Evolutionary conservation across 305 asterid species (phyloP).

Genomic region (Fraxinus nigra): DNA sequence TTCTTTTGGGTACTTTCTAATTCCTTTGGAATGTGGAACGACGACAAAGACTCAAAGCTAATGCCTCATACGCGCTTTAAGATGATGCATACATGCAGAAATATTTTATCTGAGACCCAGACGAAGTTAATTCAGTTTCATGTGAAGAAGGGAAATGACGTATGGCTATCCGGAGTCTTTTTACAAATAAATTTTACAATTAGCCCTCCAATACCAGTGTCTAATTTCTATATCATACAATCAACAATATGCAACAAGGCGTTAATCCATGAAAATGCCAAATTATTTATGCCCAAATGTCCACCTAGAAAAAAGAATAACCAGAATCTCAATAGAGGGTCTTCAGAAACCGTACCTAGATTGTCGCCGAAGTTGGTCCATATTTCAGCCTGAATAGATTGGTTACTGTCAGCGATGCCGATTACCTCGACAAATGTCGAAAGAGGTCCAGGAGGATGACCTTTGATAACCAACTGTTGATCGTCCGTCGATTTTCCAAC

Average conservation of each 20-base stretch:
- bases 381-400: conserved; percentile 69
- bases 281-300: background rate
- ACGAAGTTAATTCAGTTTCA: background rate
- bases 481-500: conserved; percentile 79
- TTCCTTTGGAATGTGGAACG: background rate
- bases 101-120: background rate
- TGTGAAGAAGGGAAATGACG: background rate
- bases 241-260: background rate
- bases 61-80: background rate
- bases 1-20: background rate
- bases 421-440: conserved; percentile 79
- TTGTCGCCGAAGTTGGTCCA: conserved; percentile 84
- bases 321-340: background rate
- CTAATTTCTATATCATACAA: background rate
- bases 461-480: conserved; percentile 66
- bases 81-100: background rate
- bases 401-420: conserved; percentile 72
- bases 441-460: conserved; percentile 60
- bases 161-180: background rate
- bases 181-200: background rate
- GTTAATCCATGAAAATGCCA: background rate
- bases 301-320: background rate
- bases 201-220: background rate
- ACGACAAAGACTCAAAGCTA: background rate
- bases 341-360: conserved; percentile 46